phyloP scores from a whole-genome alignment of 139 green algal genomes.

The Micromonas commoda region DNA sequence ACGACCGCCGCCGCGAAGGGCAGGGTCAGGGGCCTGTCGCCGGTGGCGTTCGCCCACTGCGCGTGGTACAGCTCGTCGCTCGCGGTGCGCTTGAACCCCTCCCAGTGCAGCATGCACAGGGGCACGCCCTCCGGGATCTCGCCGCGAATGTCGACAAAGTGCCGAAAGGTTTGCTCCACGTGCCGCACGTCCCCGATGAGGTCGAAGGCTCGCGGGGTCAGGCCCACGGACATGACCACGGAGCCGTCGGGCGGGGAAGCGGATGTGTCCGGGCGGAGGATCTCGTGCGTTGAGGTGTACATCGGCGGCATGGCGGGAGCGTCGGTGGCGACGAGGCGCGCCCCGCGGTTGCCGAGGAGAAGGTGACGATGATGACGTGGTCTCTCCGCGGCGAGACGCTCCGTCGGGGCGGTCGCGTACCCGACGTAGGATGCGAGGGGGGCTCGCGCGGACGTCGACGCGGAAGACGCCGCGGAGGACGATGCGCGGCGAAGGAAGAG shows the following conservation, averaged over 20 bases:
- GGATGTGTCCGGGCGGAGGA: background rate
- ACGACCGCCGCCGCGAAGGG: background rate
- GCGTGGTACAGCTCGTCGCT: slow-evolving; percentile 13
- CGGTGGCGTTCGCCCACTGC: slow-evolving; percentile 4
- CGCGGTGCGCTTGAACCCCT: background rate
- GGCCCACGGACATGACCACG: background rate
- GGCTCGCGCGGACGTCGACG: too few relatives aligned
- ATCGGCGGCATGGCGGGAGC: too few relatives aligned
- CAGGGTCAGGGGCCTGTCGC: background rate
- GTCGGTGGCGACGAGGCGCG: background rate
- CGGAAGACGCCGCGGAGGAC: background rate
- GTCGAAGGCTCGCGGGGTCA: background rate
- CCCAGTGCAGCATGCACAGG: background rate
- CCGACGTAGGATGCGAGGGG: too few relatives aligned
- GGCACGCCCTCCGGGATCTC: too few relatives aligned
- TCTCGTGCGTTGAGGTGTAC: background rate
- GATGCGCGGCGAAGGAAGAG: background rate
- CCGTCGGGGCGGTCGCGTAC: too few relatives aligned
- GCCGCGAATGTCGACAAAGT: too few relatives aligned
- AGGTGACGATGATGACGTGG: too few relatives aligned
- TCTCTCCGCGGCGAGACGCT: too few relatives aligned
- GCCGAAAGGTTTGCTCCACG: too few relatives aligned
- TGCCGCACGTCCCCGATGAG: background rate
- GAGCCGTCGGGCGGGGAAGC: background rate
- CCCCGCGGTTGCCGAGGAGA: too few relatives aligned